phyloP scores from a whole-genome alignment of 257 asterid species.

The Forsythia viridissima region DNA sequence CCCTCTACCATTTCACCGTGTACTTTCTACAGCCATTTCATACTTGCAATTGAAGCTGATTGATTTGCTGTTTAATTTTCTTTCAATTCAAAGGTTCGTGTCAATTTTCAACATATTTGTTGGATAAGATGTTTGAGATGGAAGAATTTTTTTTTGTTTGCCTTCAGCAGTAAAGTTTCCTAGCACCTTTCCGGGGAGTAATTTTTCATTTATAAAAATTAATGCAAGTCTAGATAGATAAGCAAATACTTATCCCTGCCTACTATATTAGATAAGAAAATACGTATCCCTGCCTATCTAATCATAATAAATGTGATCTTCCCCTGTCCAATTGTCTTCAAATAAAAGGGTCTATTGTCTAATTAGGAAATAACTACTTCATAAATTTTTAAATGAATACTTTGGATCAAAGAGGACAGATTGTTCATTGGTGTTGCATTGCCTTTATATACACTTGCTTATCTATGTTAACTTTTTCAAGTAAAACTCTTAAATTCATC shows the following conservation, averaged over 20 bases:
- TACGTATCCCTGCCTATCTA: too few species aligned
- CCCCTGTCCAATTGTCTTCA: background rate
- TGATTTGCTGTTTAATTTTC: conserved; percentile 6
- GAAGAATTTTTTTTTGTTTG: background rate
- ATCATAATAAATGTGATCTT: background rate
- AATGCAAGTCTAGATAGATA: background rate
- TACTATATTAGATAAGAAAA: too few species aligned
- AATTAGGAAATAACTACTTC: background rate
- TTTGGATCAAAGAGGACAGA: background rate
- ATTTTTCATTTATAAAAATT: background rate
- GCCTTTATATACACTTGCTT: too few species aligned
- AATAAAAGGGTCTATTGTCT: background rate
- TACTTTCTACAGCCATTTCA: background rate
- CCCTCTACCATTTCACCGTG: background rate
- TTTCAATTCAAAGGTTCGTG: conserved; percentile 5
- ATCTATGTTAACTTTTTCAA: too few species aligned
- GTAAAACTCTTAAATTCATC: too few species aligned
- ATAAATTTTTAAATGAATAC: too few species aligned
- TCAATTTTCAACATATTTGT: background rate
- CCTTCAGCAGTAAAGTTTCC: background rate
- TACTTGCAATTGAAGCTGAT: conserved; percentile 12
- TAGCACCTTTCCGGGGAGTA: background rate
- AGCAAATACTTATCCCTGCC: background rate
- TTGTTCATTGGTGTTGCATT: background rate
- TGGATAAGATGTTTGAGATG: background rate